Evolutionary conservation across 495 filamentous ascomycete species (phyloP).

Genomic region (Aspergillus bridgeri): DNA sequence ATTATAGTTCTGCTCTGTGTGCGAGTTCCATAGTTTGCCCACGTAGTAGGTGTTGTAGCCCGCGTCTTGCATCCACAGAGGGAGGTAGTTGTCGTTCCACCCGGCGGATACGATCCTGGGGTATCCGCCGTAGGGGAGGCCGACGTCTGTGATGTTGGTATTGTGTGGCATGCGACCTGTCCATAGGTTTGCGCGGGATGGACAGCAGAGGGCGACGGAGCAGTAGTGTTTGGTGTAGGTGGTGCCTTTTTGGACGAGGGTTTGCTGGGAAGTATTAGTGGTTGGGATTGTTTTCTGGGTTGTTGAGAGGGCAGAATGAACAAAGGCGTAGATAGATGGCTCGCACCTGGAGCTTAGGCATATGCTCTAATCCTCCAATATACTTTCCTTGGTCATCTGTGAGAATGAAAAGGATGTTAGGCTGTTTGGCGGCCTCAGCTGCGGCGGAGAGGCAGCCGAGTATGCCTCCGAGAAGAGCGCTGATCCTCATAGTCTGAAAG

Average conservation of each 20-base stretch:
- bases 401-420: constrained; percentile 60
- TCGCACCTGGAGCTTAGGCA: constrained; percentile 47
- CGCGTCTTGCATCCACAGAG: constrained; percentile 63
- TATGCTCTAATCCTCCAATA: constrained; percentile 54
- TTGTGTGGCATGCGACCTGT: constrained; percentile 64
- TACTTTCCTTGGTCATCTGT: constrained; percentile 62
- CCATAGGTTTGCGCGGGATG: constrained; percentile 55
- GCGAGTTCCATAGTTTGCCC: constrained; percentile 65
- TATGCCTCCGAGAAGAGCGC: not conserved
- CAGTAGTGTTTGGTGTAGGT: constrained; percentile 53
- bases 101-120: constrained; percentile 61
- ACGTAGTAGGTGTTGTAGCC: constrained; percentile 69
- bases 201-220: constrained; percentile 59
- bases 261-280: constrained; percentile 28
- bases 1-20: constrained; percentile 55
- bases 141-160: constrained; percentile 66
- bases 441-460: constrained; percentile 8
- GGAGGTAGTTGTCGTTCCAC: constrained; percentile 61
- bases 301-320: not conserved
- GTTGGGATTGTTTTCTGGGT: constrained; percentile 3
- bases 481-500: constrained; percentile 1
- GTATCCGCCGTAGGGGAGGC: constrained; percentile 59
- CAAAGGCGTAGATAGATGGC: not conserved
- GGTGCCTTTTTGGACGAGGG: constrained; percentile 47
- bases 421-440: constrained; percentile 23